Evolutionary conservation across 164 flowering plant species (phyloP).

Genomic region (Pachysandra terminalis): DNA sequence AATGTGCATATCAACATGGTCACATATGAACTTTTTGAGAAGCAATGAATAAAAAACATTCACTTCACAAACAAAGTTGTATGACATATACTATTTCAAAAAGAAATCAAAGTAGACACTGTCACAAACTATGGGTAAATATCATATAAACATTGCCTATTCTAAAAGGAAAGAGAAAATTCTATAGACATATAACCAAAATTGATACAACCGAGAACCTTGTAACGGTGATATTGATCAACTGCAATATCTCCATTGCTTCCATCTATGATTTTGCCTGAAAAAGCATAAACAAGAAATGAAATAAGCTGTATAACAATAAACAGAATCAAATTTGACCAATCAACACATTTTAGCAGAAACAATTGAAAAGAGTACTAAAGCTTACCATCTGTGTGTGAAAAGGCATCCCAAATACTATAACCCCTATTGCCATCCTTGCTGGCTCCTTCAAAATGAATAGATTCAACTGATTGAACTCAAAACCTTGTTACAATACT

Average conservation of each 20-base stretch:
- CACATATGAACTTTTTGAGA: too few species aligned
- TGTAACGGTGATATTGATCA: conserved; percentile 83
- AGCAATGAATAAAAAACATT: too few species aligned
- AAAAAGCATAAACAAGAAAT: neutral
- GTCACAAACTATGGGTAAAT: too few species aligned
- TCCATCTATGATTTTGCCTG: conserved; percentile 73
- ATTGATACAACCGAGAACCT: conserved; percentile 31
- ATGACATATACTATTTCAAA: too few species aligned
- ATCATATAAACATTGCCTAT: too few species aligned
- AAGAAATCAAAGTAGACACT: too few species aligned
- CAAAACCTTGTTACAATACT: neutral
- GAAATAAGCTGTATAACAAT: neutral
- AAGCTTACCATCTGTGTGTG: conserved; percentile 44
- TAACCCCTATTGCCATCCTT: conserved; percentile 74
- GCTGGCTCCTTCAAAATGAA: conserved; percentile 80
- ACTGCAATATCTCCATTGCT: conserved; percentile 83
- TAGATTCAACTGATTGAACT: neutral
- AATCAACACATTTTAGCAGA: neutral
- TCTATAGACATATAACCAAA: neutral
- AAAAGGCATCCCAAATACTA: conserved; percentile 84
- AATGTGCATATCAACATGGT: too few species aligned
- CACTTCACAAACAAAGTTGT: too few species aligned
- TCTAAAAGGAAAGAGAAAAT: neutral
- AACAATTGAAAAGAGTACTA: neutral
- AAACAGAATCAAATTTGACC: neutral